Evolutionary conservation across 1,284 basidiomycete species (phyloP), one percentile per base, ranked within the genome.

Genomic region (Vanrija pseudolonga): DNA sequence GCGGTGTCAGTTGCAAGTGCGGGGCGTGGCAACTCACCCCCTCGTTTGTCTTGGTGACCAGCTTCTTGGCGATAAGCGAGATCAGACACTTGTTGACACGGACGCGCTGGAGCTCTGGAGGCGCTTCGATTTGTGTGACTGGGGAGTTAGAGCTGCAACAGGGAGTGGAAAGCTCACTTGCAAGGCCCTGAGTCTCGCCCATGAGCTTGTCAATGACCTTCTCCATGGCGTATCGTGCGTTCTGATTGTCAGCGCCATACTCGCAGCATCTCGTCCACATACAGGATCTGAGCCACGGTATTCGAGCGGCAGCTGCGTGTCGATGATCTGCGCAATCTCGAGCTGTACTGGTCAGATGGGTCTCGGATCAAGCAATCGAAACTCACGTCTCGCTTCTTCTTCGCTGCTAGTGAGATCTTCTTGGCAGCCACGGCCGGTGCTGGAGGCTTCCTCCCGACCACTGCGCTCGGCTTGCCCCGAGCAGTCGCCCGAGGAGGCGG

Each of bases 61-160:
- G 83, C 72, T 95, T 96, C 50, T 90, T 83, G 63, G 87, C 87
- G 2, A 94, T 90, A 2, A 96, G 79, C 1, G 91, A 90, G 53
- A 96, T 92, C 28, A 97, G 80, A 62, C 90, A 92, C 74, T 93
- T 95, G 77, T 96, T 95, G 42, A 91, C 91, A 37, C 87, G 83
- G 6, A 90, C 88, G 76, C 94, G 90, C 45, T 85, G 87, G 45
- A 94, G 80, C 55, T 92, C 89, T 0, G 90, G 90, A 2, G 85
- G 84, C 47, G 81, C 83, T 59, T 92, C 83, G 49, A 96, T 81
- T 47, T 91, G 89, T 39, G 82, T 76, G 39, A 94, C 92, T 95
- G 62, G 9, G 2, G 22, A 15, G 47, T 50, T 43, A 50, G 49
- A 44, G 11, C 55, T 23, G 47, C 26, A 20, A 48, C 51, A 46